Conservation (phyloP, 2,329 filamentous ascomycete species). For the Aureobasidium zeae region DNA sequence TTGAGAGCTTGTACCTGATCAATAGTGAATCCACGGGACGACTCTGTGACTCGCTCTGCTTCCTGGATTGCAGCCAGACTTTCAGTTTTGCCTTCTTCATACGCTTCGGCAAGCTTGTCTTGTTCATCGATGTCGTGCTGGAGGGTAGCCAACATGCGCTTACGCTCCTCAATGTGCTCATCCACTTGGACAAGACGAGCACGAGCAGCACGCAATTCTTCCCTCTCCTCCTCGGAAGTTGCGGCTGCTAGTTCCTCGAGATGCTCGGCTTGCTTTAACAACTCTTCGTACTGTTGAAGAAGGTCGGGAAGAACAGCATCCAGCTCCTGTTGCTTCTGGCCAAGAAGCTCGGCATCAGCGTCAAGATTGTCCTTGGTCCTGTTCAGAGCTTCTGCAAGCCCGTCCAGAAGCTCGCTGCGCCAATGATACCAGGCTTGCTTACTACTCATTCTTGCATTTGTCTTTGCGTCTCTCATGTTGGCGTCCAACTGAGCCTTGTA, state of each 20-base stretch:
- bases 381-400: conserved; percentile 70
- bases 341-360: conserved; percentile 57
- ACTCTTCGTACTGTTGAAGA: conserved; percentile 48
- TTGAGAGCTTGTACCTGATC: conserved; percentile 73
- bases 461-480: conserved; percentile 96
- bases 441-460: conserved; percentile 77
- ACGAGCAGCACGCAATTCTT: conserved; percentile 66
- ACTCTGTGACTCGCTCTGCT: conserved; percentile 74
- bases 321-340: conserved; percentile 60
- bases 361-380: conserved; percentile 69
- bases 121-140: conserved; percentile 58
- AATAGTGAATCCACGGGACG: conserved; percentile 80
- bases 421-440: conserved; percentile 98
- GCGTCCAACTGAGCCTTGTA: conserved; percentile 85
- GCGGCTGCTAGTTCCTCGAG: conserved; percentile 65
- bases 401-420: conserved; percentile 79
- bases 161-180: conserved; percentile 60
- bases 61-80: conserved; percentile 67
- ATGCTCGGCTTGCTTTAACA: conserved; percentile 53
- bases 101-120: conserved; percentile 52
- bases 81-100: conserved; percentile 57
- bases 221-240: conserved; percentile 69
- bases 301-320: conserved; percentile 58
- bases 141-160: conserved; percentile 55
- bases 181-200: conserved; percentile 57